Percentiles rank a stretch among this genome's conserved stretches.
Evolutionary conservation across 371 early-diverging fungal species (phyloP).

Genomic region (Batrachochytrium dendrobatidis): DNA sequence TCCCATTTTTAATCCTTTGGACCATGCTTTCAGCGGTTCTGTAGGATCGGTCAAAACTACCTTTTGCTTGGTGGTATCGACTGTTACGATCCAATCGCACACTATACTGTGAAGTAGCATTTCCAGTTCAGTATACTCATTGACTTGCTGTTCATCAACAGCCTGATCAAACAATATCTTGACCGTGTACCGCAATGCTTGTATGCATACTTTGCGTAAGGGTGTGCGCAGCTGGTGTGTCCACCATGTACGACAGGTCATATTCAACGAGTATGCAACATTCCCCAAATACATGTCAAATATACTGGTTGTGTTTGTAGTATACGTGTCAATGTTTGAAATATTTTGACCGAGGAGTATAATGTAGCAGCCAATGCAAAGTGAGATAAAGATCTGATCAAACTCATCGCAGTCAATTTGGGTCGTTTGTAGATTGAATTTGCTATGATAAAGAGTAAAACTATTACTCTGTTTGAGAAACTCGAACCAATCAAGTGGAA

Average conservation of each 20-base stretch:
- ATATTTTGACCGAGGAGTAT: background rate
- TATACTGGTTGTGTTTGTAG: background rate
- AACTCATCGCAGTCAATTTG: background rate
- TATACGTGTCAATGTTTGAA: background rate
- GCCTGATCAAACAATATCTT: conserved; percentile 15
- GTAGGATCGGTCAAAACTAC: conserved; percentile 7
- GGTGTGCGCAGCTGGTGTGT: conserved; percentile 1
- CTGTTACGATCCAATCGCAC: background rate
- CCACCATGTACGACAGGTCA: conserved; percentile 14
- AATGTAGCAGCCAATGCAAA: conserved; percentile 4
- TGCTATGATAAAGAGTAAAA: background rate
- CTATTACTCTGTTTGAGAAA: conserved; percentile 10
- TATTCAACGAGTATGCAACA: conserved; percentile 10
- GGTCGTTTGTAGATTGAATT: no score
- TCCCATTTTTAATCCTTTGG: background rate
- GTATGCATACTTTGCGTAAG: conserved; percentile 11
- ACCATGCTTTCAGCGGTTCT: background rate
- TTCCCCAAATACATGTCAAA: conserved; percentile 17
- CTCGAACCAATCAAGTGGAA: conserved; percentile 24
- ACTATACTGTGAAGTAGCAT: background rate
- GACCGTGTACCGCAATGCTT: conserved; percentile 14
- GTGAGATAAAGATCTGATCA: background rate
- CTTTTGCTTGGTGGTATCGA: background rate
- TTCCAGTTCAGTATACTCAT: background rate
- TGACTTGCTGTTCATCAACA: background rate